Conservation (phyloP, 225 moss, liverwort and hornwort species). For the Anthoceros angustus region DNA sequence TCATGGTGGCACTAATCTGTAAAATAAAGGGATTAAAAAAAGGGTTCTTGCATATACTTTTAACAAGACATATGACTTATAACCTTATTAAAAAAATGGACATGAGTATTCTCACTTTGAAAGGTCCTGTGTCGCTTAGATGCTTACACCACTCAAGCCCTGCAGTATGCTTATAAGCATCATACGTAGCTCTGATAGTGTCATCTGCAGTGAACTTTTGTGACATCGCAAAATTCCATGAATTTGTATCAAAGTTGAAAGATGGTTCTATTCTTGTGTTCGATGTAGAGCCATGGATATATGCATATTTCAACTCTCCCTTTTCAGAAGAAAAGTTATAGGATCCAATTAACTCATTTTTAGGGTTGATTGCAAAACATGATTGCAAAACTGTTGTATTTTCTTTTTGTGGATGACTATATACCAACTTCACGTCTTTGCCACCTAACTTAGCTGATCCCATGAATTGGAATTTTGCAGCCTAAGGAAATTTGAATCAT, state of each 20-base stretch:
- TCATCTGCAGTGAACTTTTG: not conserved
- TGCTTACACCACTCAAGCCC: not conserved
- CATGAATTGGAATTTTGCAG: slow-evolving; percentile 1
- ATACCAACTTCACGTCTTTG: not conserved
- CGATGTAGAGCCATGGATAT: not conserved
- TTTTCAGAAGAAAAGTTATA: not conserved
- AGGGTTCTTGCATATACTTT: not conserved
- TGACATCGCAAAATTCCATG: not conserved
- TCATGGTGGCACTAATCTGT: not conserved
- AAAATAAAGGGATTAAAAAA: not conserved
- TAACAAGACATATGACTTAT: not conserved
- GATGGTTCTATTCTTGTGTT: not conserved
- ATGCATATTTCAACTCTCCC: not conserved
- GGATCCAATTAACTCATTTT: not conserved
- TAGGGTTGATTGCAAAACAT: not conserved
- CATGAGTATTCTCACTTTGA: not conserved
- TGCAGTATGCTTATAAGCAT: not conserved
- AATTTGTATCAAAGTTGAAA: not conserved
- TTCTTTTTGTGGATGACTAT: not conserved
- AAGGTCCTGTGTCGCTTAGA: not conserved
- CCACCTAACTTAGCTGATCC: not conserved
- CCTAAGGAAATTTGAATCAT: not conserved
- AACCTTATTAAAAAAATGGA: not conserved
- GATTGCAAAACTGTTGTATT: not conserved
- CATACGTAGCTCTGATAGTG: not conserved